phyloP scores from a whole-genome alignment of 495 filamentous ascomycete genomes.

The Hypoxylon crocopeplum region DNA sequence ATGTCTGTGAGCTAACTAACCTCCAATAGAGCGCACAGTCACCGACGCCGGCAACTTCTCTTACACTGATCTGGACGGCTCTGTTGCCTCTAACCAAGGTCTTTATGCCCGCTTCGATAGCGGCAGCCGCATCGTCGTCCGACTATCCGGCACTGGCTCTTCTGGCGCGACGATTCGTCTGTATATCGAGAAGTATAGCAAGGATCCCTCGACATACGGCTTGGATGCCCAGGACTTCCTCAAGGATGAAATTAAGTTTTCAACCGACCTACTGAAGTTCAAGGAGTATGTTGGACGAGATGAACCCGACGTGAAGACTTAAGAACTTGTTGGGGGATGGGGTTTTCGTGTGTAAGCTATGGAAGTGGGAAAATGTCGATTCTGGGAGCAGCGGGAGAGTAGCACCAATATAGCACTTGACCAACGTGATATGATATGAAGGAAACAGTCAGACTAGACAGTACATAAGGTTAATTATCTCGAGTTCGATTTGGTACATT shows the following conservation, averaged over 20 bases:
- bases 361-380: neutral
- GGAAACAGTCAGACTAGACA: no score
- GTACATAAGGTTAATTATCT: no score
- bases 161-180: constrained; percentile 94
- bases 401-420: no score
- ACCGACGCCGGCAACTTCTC: constrained; percentile 91
- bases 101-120: constrained; percentile 95
- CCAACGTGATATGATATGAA: no score
- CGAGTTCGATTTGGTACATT: no score
- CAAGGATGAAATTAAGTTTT: constrained; percentile 82
- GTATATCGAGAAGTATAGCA: constrained; percentile 90
- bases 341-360: no score
- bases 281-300: constrained; percentile 88
- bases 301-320: constrained; percentile 95
- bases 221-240: constrained; percentile 93
- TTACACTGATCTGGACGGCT: constrained; percentile 96
- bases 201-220: constrained; percentile 74
- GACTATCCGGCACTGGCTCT: constrained; percentile 91
- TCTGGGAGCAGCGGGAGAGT: no score
- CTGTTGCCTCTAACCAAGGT: constrained; percentile 93
- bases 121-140: constrained; percentile 91
- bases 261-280: constrained; percentile 83
- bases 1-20: constrained; percentile 5
- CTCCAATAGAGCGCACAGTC: constrained; percentile 70
- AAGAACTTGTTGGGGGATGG: constrained; percentile 34